Evolutionary conservation across 306 rosid species (phyloP).

Genomic region (Corylus americana): DNA sequence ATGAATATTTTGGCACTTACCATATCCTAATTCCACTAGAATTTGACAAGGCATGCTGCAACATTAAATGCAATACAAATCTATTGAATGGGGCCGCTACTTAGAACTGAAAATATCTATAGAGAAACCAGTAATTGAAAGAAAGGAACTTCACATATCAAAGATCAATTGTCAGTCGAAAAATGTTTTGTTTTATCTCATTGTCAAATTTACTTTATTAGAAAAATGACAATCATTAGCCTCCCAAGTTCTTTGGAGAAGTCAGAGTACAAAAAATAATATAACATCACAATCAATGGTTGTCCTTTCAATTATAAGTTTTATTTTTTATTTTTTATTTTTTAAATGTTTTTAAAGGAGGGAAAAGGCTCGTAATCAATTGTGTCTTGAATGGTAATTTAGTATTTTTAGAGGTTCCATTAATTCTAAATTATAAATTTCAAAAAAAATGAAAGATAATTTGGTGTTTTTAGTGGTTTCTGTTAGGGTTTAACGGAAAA

Average conservation of each 20-base stretch:
- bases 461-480: too few species aligned
- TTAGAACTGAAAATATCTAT: background rate
- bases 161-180: background rate
- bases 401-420: too few species aligned
- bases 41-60: background rate
- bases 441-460: too few species aligned
- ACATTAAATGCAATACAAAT: background rate
- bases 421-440: too few species aligned
- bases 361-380: conserved; percentile 1
- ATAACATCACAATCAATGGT: background rate
- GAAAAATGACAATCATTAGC: background rate
- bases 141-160: background rate
- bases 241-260: background rate
- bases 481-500: too few species aligned
- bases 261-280: background rate
- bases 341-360: background rate
- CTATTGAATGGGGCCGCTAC: background rate
- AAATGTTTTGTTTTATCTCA: background rate
- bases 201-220: background rate
- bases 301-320: too few species aligned
- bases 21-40: background rate
- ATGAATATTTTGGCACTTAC: too few species aligned
- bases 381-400: background rate
- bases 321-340: too few species aligned
- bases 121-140: background rate